A percentile compares a stretch with the other conserved stretches of the same genome.
Evolutionary conservation across 108 stramenopile species (phyloP).

Genomic region (Epithemia pelagica): DNA sequence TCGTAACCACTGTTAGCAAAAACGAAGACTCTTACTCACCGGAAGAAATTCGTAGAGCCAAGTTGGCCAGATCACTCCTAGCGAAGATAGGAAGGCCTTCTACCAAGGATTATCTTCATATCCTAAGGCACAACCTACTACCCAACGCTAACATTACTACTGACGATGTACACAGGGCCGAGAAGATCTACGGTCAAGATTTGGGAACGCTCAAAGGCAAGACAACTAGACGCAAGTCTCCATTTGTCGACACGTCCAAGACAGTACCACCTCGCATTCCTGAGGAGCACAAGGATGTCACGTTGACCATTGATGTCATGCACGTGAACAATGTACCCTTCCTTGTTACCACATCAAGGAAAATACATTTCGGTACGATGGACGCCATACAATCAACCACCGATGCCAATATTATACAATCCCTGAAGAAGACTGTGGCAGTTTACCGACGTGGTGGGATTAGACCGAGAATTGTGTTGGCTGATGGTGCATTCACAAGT

Average conservation of each 20-base stretch:
- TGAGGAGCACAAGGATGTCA: constrained; percentile 17
- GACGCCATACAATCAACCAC: constrained; percentile 7
- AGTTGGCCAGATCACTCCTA: no score
- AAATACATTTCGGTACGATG: constrained; percentile 26
- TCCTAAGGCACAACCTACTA: no score
- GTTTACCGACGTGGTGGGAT: background rate
- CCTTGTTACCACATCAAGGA: constrained; percentile 18
- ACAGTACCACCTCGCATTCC: no score
- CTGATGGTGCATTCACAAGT: background rate
- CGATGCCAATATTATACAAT: no score
- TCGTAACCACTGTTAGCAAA: no score
- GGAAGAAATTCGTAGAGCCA: no score
- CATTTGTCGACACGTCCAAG: no score
- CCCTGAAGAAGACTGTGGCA: no score
- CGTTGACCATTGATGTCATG: constrained; percentile 31
- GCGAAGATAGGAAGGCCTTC: no score
- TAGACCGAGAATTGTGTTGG: background rate
- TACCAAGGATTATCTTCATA: no score
- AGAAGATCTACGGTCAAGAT: constrained; percentile 23
- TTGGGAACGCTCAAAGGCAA: constrained; percentile 32
- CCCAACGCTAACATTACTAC: no score
- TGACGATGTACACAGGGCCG: constrained; percentile 2
- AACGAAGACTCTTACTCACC: no score
- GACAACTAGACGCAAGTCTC: constrained; percentile 9
- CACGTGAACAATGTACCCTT: constrained; percentile 35